Percentiles rank a stretch among this genome's conserved stretches.
These are phyloP conservation scores for Kluyveromyces dobzhanskii DNA, from an alignment of 805 yeast species.

Conservation along the genomic window DNA sequence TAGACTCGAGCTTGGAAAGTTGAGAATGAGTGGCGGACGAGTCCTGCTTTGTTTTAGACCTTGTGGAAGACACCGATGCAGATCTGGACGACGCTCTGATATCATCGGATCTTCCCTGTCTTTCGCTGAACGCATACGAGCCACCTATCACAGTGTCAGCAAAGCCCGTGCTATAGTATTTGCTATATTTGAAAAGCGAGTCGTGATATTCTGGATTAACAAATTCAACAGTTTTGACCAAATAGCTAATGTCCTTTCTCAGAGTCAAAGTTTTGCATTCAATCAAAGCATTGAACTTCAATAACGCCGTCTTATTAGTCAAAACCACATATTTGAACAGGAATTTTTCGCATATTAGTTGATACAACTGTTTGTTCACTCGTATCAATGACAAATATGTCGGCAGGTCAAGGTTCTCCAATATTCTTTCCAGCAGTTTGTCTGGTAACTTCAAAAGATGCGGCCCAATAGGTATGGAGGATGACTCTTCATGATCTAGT, in stretches of 20 bases:
- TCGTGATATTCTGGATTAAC: constrained; percentile 27
- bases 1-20: constrained; percentile 14
- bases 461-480: background rate
- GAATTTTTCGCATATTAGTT: constrained; percentile 17
- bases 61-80: background rate
- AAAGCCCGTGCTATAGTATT: constrained; percentile 15
- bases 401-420: constrained; percentile 17
- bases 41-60: background rate
- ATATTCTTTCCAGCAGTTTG: constrained; percentile 18
- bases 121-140: constrained; percentile 13
- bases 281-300: constrained; percentile 25
- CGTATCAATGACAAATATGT: constrained; percentile 18
- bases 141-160: constrained; percentile 20
- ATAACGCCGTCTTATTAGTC: constrained; percentile 18
- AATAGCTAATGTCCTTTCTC: constrained; percentile 20
- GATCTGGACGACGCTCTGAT: background rate
- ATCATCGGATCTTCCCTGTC: background rate
- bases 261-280: constrained; percentile 23
- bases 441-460: constrained; percentile 19
- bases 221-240: constrained; percentile 23
- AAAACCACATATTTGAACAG: constrained; percentile 22
- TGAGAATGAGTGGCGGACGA: constrained; percentile 2
- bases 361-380: constrained; percentile 19
- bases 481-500: background rate
- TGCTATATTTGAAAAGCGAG: constrained; percentile 26